Conservation (phyloP, 805 yeast genomes). For the Hanseniaspora mollemarum region DNA sequence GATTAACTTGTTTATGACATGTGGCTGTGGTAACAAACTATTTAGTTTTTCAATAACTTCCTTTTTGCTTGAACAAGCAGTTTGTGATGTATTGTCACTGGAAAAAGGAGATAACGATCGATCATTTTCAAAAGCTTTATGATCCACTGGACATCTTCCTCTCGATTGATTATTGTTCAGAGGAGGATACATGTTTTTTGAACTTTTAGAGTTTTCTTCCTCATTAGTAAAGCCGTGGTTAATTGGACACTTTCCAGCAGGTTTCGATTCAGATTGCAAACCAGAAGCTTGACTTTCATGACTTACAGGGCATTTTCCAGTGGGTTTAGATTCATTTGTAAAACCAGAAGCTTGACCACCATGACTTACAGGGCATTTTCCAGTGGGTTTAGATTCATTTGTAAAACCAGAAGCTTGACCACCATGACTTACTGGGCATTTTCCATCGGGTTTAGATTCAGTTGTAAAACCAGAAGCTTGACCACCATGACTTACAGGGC, state of each 20-base stretch:
- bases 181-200: background rate
- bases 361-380: background rate
- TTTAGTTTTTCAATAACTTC: slow-evolving; percentile 27
- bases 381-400: background rate
- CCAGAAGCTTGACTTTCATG: slow-evolving; percentile 16
- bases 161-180: background rate
- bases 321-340: background rate
- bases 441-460: slow-evolving; percentile 17
- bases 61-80: slow-evolving; percentile 15
- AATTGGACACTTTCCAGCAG: background rate
- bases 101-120: slow-evolving; percentile 9
- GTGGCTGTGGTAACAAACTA: slow-evolving; percentile 42
- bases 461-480: background rate
- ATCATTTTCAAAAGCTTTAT: background rate
- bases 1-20: slow-evolving; percentile 44
- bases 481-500: slow-evolving; percentile 24
- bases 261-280: background rate
- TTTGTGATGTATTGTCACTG: background rate
- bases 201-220: background rate
- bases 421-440: slow-evolving; percentile 25
- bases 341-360: background rate
- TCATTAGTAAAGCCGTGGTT: background rate
- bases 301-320: slow-evolving; percentile 24
- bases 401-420: background rate
- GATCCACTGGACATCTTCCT: slow-evolving; percentile 12